Conservation (phyloP, 306 rosid species). For the Medicago arabica region DNA sequence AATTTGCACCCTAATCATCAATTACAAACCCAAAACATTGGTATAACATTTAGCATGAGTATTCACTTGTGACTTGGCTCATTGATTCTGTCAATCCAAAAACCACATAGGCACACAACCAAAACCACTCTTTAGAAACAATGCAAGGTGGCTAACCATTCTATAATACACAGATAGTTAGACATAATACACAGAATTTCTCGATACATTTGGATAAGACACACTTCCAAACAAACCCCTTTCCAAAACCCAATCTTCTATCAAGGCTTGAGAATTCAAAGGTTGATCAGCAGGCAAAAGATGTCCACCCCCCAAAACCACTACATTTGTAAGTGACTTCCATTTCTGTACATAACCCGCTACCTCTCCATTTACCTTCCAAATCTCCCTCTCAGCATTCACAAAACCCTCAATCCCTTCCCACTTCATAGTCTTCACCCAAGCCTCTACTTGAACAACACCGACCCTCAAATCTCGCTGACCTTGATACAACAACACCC, state of each 20-base stretch:
- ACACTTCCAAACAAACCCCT: conserved; percentile 47
- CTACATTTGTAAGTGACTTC: conserved; percentile 67
- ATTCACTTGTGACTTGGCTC: too few species aligned
- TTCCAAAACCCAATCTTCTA: conserved; percentile 77
- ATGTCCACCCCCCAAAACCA: conserved; percentile 81
- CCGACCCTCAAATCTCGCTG: conserved; percentile 69
- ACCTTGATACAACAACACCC: conserved; percentile 76
- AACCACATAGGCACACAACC: too few species aligned
- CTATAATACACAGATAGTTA: neutral
- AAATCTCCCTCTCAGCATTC: conserved; percentile 66
- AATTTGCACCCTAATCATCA: too few species aligned
- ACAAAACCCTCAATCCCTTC: conserved; percentile 56
- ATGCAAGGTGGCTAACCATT: too few species aligned
- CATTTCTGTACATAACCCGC: conserved; percentile 85
- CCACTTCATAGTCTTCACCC: conserved; percentile 84
- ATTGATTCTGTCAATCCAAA: too few species aligned
- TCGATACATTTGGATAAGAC: neutral
- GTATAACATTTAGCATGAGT: too few species aligned
- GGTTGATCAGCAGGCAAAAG: conserved; percentile 68
- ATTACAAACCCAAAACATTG: too few species aligned
- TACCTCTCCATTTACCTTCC: conserved; percentile 63
- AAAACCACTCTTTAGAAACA: too few species aligned
- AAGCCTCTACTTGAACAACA: conserved; percentile 65
- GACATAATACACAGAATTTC: neutral
- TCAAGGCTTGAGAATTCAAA: conserved; percentile 72